These are phyloP conservation scores for Populus hybrid DNA, from an alignment of 441 rosid species.

Conservation along the genomic window DNA sequence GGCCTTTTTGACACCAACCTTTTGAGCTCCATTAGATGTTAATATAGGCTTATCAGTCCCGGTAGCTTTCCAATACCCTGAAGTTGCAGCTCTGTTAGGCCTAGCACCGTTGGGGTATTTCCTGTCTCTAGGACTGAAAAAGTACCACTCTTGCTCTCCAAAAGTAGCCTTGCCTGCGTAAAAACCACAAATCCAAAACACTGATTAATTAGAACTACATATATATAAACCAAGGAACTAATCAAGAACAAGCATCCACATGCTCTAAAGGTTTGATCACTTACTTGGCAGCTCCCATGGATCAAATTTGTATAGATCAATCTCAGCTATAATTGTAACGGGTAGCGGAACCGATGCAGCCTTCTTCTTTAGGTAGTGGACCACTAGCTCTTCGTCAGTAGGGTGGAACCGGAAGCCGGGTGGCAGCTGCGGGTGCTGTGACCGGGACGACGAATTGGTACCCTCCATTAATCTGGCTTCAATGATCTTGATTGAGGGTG, in stretches of 20 bases:
- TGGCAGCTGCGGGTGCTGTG: constrained; percentile 72
- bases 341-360: constrained; percentile 74
- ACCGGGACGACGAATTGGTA: constrained; percentile 49
- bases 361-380: constrained; percentile 85
- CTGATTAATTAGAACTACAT: background rate
- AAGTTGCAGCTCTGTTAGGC: constrained; percentile 92
- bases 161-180: constrained; percentile 71
- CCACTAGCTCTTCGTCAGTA: constrained; percentile 87
- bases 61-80: constrained; percentile 97
- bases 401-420: constrained; percentile 98
- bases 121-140: constrained; percentile 87
- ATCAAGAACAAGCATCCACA: background rate
- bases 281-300: constrained; percentile 95
- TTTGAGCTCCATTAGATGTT: constrained; percentile 50
- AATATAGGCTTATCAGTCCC: constrained; percentile 89
- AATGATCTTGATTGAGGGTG: background rate
- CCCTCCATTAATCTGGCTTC: constrained; percentile 43
- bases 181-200: background rate
- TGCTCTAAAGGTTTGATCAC: background rate
- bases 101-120: constrained; percentile 92
- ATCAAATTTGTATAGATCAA: constrained; percentile 93
- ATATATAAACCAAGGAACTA: background rate
- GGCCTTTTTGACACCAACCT: constrained; percentile 89
- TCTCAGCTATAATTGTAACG: constrained; percentile 77
- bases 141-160: constrained; percentile 95